Evolutionary conservation across 202 grass and related monocot species (phyloP).

Genomic region (Panicum hallii): DNA sequence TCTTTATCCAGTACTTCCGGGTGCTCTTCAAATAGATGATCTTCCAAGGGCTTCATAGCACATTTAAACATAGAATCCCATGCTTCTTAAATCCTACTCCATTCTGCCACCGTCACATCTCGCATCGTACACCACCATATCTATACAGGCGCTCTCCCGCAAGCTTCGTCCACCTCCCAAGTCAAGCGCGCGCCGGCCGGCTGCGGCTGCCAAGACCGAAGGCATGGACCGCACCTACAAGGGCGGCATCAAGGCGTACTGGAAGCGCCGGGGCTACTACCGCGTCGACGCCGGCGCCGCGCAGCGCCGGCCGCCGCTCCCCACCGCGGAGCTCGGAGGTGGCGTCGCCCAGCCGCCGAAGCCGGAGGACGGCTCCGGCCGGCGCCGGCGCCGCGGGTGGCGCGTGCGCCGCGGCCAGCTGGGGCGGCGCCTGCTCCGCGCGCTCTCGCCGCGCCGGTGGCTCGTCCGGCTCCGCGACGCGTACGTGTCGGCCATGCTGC

Average conservation of each 20-base stretch:
- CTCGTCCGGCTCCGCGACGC: conserved; percentile 69
- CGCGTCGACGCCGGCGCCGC: conserved; percentile 44
- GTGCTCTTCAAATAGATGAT: neutral
- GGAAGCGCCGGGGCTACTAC: conserved; percentile 61
- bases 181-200: neutral
- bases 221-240: conserved; percentile 49
- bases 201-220: neutral
- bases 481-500: conserved; percentile 80
- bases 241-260: conserved; percentile 68
- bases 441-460: conserved; percentile 63
- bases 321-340: conserved; percentile 43
- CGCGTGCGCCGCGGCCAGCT: conserved; percentile 48
- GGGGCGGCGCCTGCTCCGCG: conserved; percentile 33
- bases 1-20: neutral
- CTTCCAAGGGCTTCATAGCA: neutral
- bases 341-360: conserved; percentile 10
- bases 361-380: neutral
- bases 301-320: conserved; percentile 10
- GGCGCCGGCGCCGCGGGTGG: conserved; percentile 48
- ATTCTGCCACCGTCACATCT: neutral
- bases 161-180: neutral
- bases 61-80: neutral
- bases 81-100: conserved; percentile 1
- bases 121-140: neutral
- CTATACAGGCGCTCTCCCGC: neutral